Conservation (phyloP, 305 asterid species). For the Plantago lanceolata region DNA sequence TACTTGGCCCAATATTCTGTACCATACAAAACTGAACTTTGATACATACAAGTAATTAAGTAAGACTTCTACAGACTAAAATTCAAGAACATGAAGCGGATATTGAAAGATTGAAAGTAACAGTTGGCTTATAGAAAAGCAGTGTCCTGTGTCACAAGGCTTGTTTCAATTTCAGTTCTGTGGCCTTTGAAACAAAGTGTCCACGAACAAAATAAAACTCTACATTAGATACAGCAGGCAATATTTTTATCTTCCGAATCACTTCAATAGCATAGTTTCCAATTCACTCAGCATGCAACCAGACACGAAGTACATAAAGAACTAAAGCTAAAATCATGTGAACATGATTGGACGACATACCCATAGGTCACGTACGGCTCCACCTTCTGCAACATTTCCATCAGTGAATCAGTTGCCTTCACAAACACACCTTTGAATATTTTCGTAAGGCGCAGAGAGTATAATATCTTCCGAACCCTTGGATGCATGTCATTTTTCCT, state of each 20-base stretch:
- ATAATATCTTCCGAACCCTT: conserved; percentile 51
- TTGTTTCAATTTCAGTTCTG: no score
- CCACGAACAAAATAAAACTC: not conserved
- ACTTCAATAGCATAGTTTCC: not conserved
- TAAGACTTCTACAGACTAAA: no score
- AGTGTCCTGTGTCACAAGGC: no score
- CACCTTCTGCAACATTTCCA: conserved; percentile 65
- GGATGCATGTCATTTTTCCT: conserved; percentile 89
- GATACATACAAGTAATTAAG: no score
- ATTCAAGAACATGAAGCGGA: no score
- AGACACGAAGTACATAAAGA: not conserved
- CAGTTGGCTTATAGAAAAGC: no score
- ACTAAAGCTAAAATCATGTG: not conserved
- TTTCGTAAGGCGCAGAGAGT: conserved; percentile 72
- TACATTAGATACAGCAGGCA: not conserved
- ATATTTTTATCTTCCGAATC: not conserved
- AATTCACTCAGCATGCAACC: no score
- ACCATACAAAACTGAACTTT: no score
- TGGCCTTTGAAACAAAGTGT: no score
- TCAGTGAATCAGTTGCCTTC: conserved; percentile 46
- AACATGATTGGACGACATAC: conserved; percentile 37
- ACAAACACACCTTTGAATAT: conserved; percentile 73
- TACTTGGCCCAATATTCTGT: no score
- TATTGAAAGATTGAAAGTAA: no score
- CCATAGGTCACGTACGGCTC: conserved; percentile 93